Base-by-base conservation (phyloP, 2,329 filamentous ascomycete genomes). In the Penicillium sp. region DNA sequence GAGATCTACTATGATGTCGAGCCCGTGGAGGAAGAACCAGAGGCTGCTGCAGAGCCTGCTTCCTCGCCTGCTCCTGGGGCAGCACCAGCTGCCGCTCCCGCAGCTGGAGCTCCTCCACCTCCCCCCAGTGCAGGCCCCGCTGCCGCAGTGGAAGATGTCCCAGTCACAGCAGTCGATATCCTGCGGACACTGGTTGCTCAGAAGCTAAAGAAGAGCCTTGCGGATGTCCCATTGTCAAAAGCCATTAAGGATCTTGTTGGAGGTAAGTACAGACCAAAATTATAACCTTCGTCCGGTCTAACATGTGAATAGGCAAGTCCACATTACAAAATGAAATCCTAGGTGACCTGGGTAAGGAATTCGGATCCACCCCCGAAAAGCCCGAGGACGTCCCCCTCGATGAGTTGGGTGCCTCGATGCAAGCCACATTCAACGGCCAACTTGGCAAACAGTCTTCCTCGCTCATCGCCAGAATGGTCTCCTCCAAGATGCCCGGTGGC, bases 1-100 rank as follows among this genome's bases (percentile, higher is more conserved):
- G 94, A 99, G 76, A 99, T 99, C 64, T 99, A 99, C 82, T 99
- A 99, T 77, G 93, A 97, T 72, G 92, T 96, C 43, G 94, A 99
- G 71, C 94, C 94, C 0, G 81, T 96, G 31, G 91, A 95, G 70
- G 94, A 99, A 56, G 94, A 97, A 76, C 84, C 89, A 45, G 88
- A 89, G 69, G 74, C 82, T 48, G 61, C 71, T 38, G 57, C 68
- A n/a, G 62, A 68, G 49, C 54, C 74, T 29, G 53, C 67, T 18
- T 58, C 71, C 34, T 72, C 79, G 16, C 71, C 75, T 22, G 62
- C 71, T 42, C 65, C 78, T 20, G 70, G 73, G 46, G 65, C 74
- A 47, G 63, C 73, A 44, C 66, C 79, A 5, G 67, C 78, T 46
- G 71, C 81, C 6, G 73, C 82, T 4, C 70, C 81, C 38, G 76